Percentiles rank a stretch among this genome's conserved stretches.
phyloP scores from a whole-genome alignment of 75 land plant genomes.

The Pinus taeda region DNA sequence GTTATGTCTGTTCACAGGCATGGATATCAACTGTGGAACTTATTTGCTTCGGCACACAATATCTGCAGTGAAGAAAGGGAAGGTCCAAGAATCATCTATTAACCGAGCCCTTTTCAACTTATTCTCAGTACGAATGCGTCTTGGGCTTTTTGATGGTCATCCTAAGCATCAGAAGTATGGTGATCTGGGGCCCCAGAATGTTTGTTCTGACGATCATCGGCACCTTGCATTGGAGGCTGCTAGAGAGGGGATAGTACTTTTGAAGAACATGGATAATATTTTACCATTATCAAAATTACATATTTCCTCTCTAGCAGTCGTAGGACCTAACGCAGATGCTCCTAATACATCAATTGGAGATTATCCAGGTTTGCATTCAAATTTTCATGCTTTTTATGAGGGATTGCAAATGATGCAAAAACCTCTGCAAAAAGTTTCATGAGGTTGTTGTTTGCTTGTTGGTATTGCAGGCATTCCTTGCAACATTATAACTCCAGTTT shows the following conservation, averaged over 20 bases:
- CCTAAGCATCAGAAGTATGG: conserved; percentile 46
- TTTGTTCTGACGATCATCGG: conserved; percentile 64
- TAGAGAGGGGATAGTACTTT: conserved; percentile 79
- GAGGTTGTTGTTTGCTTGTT: neutral
- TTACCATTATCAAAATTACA: conserved; percentile 46
- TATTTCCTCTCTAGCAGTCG: conserved; percentile 53
- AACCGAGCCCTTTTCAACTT: conserved; percentile 73
- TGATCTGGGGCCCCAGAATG: conserved; percentile 42
- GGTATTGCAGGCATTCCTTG: conserved; percentile 75
- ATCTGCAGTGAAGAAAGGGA: conserved; percentile 55
- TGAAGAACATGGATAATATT: conserved; percentile 62
- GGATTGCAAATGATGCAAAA: neutral
- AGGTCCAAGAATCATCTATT: conserved; percentile 49
- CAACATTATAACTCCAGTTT: conserved; percentile 40
- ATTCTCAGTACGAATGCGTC: conserved; percentile 64
- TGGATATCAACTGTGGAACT: conserved; percentile 90
- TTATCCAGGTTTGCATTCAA: conserved; percentile 47
- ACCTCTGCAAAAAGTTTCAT: no score
- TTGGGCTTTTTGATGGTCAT: conserved; percentile 80
- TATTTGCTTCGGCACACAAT: conserved; percentile 56
- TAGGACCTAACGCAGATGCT: conserved; percentile 75
- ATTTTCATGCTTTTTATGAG: neutral
- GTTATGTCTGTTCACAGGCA: conserved; percentile 33
- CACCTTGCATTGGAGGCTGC: conserved; percentile 84
- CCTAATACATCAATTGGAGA: conserved; percentile 55